These are phyloP conservation scores for Curvularia hawaiiensis DNA, from an alignment of 2,329 filamentous ascomycete species.

Conservation along the genomic window DNA sequence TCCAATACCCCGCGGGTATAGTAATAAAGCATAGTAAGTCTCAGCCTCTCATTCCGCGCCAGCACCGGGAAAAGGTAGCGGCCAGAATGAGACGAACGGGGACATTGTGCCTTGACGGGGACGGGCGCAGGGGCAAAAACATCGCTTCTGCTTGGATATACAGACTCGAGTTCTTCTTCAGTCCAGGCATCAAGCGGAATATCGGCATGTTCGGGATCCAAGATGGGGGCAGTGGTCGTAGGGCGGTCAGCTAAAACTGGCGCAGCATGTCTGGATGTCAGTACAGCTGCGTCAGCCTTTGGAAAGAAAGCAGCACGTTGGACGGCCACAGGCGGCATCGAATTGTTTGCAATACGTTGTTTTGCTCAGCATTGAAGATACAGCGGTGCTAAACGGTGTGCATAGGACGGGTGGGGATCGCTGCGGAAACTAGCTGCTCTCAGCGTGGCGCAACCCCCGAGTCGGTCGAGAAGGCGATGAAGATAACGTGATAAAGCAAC, in stretches of 20 bases:
- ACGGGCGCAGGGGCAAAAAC: conserved; percentile 24
- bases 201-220: conserved; percentile 29
- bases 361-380: conserved; percentile 6
- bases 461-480: not conserved
- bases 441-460: conserved; percentile 7
- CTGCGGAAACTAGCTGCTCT: conserved; percentile 10
- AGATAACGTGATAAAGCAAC: not conserved
- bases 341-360: not conserved
- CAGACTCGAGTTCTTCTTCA: conserved; percentile 14
- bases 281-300: conserved; percentile 33
- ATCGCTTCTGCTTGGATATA: conserved; percentile 26
- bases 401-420: not conserved
- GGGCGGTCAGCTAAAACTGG: conserved; percentile 26
- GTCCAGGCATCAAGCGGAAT: conserved; percentile 26
- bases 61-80: conserved; percentile 45
- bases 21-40: conserved; percentile 52
- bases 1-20: conserved; percentile 50
- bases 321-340: conserved; percentile 18
- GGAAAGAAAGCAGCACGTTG: conserved; percentile 33
- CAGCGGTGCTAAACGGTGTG: not conserved
- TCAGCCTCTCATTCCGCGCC: conserved; percentile 45
- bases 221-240: conserved; percentile 27
- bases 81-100: conserved; percentile 20
- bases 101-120: conserved; percentile 21
- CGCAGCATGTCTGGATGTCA: conserved; percentile 25